Base-by-base conservation (phyloP, 305 asterid genomes). In the Fraxinus ornus region DNA sequence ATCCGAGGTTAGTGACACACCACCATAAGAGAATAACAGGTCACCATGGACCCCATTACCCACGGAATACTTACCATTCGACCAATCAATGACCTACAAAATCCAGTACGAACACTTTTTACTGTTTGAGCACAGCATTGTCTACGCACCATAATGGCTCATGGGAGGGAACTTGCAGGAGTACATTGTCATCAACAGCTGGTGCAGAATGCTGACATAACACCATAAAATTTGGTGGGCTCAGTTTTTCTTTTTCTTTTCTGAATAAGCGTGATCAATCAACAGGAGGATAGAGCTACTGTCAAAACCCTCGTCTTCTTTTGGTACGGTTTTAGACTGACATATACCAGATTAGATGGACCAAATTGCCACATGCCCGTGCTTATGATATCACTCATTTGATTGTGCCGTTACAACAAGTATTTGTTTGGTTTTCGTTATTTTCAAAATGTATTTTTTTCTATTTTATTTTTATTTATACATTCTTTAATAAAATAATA, bases 171-270 rank as follows among this genome's bases (percentile, higher is more conserved):
- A 2, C 72, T 64, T 22, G 35, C 72, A 64, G 75, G 37, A 1
- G 37, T 68, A 22, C 37, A 26, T 12, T 8, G 15, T 68, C 75
- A 68, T 68, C 39, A 68, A 26, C 75, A 10, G 22, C 39, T 28
- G 21, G 75, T 28, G 39, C 21, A 68, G 39, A 68, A 12, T 68
- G 75, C 75, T 26, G 75, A 30, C 75, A 28, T 7, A 28, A 9
- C 39, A 68, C 75, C 9, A 68, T 19, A 8, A 68, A 68, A 19
- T 28, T 68, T 68, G 75, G 75, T 68, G 75, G 75, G 75, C 75
- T 26, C 75, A 4, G 3, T 26, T 10, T 68, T 68, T 26, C 13
- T 68, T 24, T 24, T 13, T 24, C 26, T 64, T 26, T 66, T 26
- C 75, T 26, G 75, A 28, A 13, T 30, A 30, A 68, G 75, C 75